phyloP scores from a whole-genome alignment of 2,329 filamentous ascomycete species.

The Pseudogymnoascus sp. region DNA sequence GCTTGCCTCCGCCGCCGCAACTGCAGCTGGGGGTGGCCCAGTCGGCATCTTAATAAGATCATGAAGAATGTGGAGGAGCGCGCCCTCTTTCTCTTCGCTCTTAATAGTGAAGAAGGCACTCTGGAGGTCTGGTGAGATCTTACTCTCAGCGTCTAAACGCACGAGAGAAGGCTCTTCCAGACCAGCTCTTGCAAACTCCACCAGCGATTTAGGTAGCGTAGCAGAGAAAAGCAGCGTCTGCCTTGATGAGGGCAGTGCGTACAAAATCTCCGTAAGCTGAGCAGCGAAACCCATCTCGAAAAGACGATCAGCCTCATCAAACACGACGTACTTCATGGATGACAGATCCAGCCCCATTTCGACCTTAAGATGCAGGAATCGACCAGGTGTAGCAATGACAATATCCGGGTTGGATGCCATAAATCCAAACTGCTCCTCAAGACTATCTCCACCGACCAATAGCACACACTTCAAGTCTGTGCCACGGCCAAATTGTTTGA shows the following conservation, averaged over 20 bases:
- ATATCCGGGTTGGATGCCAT: slow-evolving; percentile 96
- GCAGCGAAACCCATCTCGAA: slow-evolving; percentile 99
- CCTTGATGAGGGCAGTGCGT: slow-evolving; percentile 72
- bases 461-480: slow-evolving; percentile 88
- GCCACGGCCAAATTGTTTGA: slow-evolving; percentile 85
- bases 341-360: slow-evolving; percentile 92
- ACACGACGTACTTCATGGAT: slow-evolving; percentile 88
- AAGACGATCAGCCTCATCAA: slow-evolving; percentile 91
- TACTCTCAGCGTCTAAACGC: slow-evolving; percentile 86
- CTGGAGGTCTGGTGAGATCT: slow-evolving; percentile 92
- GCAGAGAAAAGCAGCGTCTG: slow-evolving; percentile 95
- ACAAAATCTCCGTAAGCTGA: slow-evolving; percentile 86
- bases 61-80: slow-evolving; percentile 78
- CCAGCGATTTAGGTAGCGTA: slow-evolving; percentile 84
- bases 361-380: slow-evolving; percentile 92
- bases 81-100: slow-evolving; percentile 86
- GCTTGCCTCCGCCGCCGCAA: slow-evolving; percentile 26
- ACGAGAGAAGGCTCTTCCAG: slow-evolving; percentile 87
- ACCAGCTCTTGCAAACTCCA: slow-evolving; percentile 91
- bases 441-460: slow-evolving; percentile 86
- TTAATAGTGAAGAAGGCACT: slow-evolving; percentile 94
- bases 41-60: slow-evolving; percentile 88
- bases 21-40: slow-evolving; percentile 49
- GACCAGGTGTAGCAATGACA: slow-evolving; percentile 91
- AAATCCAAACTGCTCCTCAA: slow-evolving; percentile 89